Evolutionary conservation across 163 green algal genomes (phyloP).

Genomic region (Chlamydomonas reinhardtii): DNA sequence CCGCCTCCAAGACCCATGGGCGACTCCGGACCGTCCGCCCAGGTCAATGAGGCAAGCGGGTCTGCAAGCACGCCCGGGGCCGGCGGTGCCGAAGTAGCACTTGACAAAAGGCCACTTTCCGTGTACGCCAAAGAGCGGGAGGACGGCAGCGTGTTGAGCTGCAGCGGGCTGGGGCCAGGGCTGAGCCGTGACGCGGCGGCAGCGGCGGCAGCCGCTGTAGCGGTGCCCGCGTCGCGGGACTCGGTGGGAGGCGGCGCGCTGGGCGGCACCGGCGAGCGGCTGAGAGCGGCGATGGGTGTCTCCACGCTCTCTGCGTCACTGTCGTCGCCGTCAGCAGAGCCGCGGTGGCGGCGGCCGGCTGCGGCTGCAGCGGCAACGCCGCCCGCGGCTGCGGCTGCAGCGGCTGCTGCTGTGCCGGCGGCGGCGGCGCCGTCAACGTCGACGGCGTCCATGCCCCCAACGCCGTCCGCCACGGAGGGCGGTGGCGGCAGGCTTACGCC

Average conservation of each 20-base stretch:
- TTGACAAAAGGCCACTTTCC: not conserved
- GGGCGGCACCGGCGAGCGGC: not conserved
- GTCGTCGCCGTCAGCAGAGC: not conserved
- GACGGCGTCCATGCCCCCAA: too few species aligned
- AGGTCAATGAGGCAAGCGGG: not conserved
- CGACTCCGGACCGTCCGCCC: not conserved
- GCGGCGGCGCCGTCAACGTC: too few species aligned
- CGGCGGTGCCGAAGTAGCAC: not conserved
- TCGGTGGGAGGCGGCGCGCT: too few species aligned
- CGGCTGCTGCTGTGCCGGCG: conserved; percentile 6
- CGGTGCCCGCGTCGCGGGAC: too few species aligned
- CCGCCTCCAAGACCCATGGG: not conserved
- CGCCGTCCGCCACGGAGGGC: not conserved
- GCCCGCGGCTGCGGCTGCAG: not conserved
- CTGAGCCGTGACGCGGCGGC: not conserved
- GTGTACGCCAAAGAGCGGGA: not conserved
- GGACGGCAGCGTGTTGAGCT: too few species aligned
- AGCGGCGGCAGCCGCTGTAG: too few species aligned
- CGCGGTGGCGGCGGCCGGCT: not conserved
- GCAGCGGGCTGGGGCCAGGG: not conserved
- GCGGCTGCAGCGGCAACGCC: too few species aligned
- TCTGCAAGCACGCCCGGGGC: not conserved
- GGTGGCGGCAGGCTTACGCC: conserved; percentile 17
- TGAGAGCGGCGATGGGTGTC: not conserved
- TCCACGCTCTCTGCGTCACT: not conserved